A percentile compares a stretch with the other conserved stretches of the same genome.
Conservation (phyloP, 2,329 filamentous ascomycete genomes). For the Ophiostoma australiae region DNA sequence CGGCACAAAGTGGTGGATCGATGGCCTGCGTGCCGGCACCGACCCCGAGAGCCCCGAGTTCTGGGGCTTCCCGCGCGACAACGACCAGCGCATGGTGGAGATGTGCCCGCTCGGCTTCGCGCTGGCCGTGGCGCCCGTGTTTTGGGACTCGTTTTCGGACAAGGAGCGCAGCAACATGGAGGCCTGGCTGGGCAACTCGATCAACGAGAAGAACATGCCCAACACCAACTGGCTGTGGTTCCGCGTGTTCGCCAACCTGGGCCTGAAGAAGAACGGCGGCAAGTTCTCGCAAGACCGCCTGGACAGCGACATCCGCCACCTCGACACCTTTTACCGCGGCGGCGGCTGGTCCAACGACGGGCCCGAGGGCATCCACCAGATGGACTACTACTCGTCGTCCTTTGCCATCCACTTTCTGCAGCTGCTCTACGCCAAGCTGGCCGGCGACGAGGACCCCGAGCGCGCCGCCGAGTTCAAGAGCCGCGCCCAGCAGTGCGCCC, state of each 20-base stretch:
- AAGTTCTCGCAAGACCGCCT: slow-evolving; percentile 64
- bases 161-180: slow-evolving; percentile 62
- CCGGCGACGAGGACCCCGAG: slow-evolving; percentile 59
- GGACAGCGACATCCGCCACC: slow-evolving; percentile 69
- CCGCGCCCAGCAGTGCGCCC: slow-evolving; percentile 60
- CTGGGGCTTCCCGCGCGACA: slow-evolving; percentile 71
- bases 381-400: slow-evolving; percentile 80
- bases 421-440: slow-evolving; percentile 68
- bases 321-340: slow-evolving; percentile 77
- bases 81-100: slow-evolving; percentile 80
- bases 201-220: slow-evolving; percentile 75
- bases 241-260: slow-evolving; percentile 75
- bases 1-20: slow-evolving; percentile 61
- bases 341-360: slow-evolving; percentile 80
- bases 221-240: slow-evolving; percentile 73
- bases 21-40: slow-evolving; percentile 65
- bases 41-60: slow-evolving; percentile 66
- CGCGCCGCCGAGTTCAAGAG: slow-evolving; percentile 65
- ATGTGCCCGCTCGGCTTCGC: slow-evolving; percentile 75
- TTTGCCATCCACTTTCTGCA: slow-evolving; percentile 80
- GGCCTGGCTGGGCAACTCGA: slow-evolving; percentile 65
- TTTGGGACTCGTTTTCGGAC: slow-evolving; percentile 62
- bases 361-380: slow-evolving; percentile 71
- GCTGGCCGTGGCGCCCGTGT: slow-evolving; percentile 60
- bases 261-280: slow-evolving; percentile 68